These are phyloP conservation scores for Taphrina pruni DNA, from an alignment of 1,139 yeast genomes.

Conservation along the genomic window DNA sequence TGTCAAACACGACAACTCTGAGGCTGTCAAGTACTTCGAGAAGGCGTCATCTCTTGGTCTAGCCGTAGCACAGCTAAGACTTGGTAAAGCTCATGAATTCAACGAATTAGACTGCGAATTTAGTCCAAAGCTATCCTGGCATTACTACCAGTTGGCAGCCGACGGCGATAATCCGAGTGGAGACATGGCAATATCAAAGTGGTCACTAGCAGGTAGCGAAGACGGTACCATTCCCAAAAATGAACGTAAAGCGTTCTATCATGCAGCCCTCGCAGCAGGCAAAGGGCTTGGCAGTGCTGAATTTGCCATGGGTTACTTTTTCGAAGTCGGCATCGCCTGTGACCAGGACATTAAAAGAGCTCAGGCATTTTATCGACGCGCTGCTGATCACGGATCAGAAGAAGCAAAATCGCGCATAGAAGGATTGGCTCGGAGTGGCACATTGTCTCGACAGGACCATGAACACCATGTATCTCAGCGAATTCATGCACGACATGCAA, in stretches of 20 bases:
- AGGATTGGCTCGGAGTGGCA: constrained; percentile 24
- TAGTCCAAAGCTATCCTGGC: constrained; percentile 51
- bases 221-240: constrained; percentile 54
- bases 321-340: constrained; percentile 64
- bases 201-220: constrained; percentile 50
- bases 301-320: constrained; percentile 55
- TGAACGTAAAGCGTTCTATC: constrained; percentile 54
- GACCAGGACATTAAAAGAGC: constrained; percentile 58
- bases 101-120: constrained; percentile 52
- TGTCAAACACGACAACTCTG: constrained; percentile 45
- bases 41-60: constrained; percentile 53
- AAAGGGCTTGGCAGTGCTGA: constrained; percentile 52
- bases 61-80: constrained; percentile 54
- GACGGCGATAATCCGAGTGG: constrained; percentile 53
- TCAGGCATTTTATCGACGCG: constrained; percentile 60
- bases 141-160: constrained; percentile 54
- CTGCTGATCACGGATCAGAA: constrained; percentile 55
- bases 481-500: constrained; percentile 34
- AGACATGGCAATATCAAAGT: constrained; percentile 53
- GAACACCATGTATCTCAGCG: constrained; percentile 19
- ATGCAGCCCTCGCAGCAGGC: constrained; percentile 52
- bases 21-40: constrained; percentile 61
- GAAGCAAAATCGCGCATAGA: constrained; percentile 30
- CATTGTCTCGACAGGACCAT: constrained; percentile 32
- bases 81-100: constrained; percentile 55